These are phyloP conservation scores for Usnea hakonensis DNA, from an alignment of 495 filamentous ascomycete genomes.

Conservation along the genomic window DNA sequence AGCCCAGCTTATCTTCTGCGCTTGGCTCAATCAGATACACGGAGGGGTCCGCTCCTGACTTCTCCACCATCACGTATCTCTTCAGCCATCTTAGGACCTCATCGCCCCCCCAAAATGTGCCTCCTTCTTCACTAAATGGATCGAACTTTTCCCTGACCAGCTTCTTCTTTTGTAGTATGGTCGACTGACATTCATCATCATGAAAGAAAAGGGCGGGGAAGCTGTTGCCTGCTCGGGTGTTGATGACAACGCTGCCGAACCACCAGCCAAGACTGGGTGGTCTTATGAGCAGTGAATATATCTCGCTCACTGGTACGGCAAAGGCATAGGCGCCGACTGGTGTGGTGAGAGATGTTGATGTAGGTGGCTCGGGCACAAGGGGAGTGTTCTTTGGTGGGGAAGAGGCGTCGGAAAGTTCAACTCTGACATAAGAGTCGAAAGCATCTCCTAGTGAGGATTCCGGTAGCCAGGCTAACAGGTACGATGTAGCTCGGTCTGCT, in stretches of 20 bases:
- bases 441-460: conserved; percentile 83
- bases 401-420: conserved; percentile 74
- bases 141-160: conserved; percentile 76
- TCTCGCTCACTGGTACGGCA: conserved; percentile 78
- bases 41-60: conserved; percentile 74
- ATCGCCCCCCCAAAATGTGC: conserved; percentile 95
- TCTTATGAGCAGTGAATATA: conserved; percentile 83
- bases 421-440: conserved; percentile 84
- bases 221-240: conserved; percentile 77
- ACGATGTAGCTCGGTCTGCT: conserved; percentile 44
- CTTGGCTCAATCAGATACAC: conserved; percentile 86
- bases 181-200: conserved; percentile 91
- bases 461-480: conserved; percentile 88
- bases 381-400: conserved; percentile 78
- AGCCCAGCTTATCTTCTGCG: conserved; percentile 72
- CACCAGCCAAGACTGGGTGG: conserved; percentile 96
- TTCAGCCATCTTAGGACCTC: conserved; percentile 89
- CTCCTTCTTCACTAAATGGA: conserved; percentile 75
- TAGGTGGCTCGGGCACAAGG: conserved; percentile 83
- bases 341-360: conserved; percentile 60
- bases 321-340: conserved; percentile 83
- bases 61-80: conserved; percentile 72
- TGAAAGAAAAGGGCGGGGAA: conserved; percentile 97
- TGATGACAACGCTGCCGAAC: conserved; percentile 92
- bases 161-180: conserved; percentile 87